A percentile compares a stretch with the other conserved stretches of the same genome.
These are phyloP conservation scores for Rubia occidens DNA, from an alignment of 305 asterid genomes.

Conservation along the genomic window DNA sequence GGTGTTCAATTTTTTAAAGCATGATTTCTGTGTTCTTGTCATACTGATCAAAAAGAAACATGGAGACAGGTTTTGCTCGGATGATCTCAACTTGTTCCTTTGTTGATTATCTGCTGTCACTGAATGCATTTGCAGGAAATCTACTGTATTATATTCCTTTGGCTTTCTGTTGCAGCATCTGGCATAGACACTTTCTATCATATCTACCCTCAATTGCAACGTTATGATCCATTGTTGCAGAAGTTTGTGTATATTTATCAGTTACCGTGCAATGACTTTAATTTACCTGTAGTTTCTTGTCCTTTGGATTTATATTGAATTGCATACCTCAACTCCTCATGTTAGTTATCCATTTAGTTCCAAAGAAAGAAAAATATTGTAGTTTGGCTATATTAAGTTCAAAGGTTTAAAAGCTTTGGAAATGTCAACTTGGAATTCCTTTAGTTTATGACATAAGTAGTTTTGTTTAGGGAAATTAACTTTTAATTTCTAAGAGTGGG, in stretches of 20 bases:
- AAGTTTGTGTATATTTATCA: not conserved
- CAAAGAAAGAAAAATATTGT: not conserved
- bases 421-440: not conserved
- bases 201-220: not conserved
- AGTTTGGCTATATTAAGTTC: not conserved
- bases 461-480: not conserved
- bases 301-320: constrained; percentile 1
- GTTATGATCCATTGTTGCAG: not conserved
- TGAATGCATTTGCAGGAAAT: not conserved
- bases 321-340: not conserved
- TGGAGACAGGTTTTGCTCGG: not conserved
- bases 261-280: not conserved
- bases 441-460: not conserved
- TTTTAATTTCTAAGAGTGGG: not conserved
- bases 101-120: constrained; percentile 3
- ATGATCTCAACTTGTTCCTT: not conserved
- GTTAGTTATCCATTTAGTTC: not conserved
- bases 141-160: not conserved
- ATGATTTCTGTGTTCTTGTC: not conserved
- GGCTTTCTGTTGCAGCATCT: not conserved
- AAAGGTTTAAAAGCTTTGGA: not conserved
- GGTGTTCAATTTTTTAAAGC: not conserved
- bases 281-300: not conserved
- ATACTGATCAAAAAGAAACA: not conserved
- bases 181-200: not conserved